A percentile compares a stretch with the other conserved stretches of the same genome.
Conservation (phyloP, 129 eudicot species). For the Helichrysum umbraculigerum region DNA sequence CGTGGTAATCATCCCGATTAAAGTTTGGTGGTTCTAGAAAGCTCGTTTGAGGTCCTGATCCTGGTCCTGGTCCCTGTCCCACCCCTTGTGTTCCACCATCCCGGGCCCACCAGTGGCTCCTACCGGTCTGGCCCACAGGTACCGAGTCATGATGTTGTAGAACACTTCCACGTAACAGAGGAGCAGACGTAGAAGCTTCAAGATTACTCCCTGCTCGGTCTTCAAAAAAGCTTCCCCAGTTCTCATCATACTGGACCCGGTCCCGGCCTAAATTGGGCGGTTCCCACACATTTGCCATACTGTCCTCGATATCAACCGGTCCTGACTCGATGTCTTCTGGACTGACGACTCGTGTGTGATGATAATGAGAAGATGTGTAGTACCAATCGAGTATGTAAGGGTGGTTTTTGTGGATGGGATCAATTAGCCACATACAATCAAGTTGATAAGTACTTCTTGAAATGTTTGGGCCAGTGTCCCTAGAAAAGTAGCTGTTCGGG, state of each 20-base stretch:
- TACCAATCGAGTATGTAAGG: slow-evolving; percentile 89
- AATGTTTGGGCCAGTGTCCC: slow-evolving; percentile 40
- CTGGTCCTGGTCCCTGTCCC: slow-evolving; percentile 48
- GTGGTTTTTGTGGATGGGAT: slow-evolving; percentile 62
- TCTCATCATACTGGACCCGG: slow-evolving; percentile 41
- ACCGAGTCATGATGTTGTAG: slow-evolving; percentile 54
- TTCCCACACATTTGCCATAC: slow-evolving; percentile 44
- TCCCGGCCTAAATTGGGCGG: slow-evolving; percentile 38
- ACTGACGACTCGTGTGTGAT: slow-evolving; percentile 18
- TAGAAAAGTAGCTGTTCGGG: slow-evolving; percentile 46
- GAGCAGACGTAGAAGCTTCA: slow-evolving; percentile 78
- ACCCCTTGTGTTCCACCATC: slow-evolving; percentile 18
- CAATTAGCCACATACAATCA: slow-evolving; percentile 69
- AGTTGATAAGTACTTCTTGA: slow-evolving; percentile 40
- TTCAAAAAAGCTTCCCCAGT: slow-evolving; percentile 63
- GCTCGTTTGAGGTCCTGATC: slow-evolving; percentile 48
- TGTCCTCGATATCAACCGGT: slow-evolving; percentile 29
- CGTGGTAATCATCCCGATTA: slow-evolving; percentile 24
- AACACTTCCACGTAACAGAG: slow-evolving; percentile 59
- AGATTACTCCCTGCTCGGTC: slow-evolving; percentile 42
- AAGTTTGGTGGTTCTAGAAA: slow-evolving; percentile 80
- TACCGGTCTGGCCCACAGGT: slow-evolving; percentile 31
- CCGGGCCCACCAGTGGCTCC: slow-evolving; percentile 93
- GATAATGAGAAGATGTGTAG: slow-evolving; percentile 54
- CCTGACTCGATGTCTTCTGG: slow-evolving; percentile 34